phyloP scores from a whole-genome alignment of 495 filamentous ascomycete species.

The Hyaloscypha hepaticicola region DNA sequence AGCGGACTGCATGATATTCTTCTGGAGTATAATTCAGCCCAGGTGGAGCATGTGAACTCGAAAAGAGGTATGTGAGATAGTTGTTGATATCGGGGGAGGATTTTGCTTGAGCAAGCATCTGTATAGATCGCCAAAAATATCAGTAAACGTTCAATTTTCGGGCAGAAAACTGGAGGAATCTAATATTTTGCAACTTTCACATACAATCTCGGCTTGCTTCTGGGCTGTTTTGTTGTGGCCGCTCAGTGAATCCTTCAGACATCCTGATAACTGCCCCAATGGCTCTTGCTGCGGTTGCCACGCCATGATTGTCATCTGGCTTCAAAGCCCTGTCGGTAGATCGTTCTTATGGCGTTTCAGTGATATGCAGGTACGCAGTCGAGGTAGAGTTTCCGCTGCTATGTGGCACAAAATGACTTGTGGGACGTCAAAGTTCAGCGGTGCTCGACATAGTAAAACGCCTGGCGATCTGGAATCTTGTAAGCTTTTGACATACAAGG shows the following conservation, averaged over 20 bases:
- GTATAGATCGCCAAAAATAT: constrained; percentile 28
- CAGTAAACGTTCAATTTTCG: constrained; percentile 13
- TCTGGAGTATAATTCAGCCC: constrained; percentile 53
- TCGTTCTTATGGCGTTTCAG: neutral
- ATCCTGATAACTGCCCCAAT: constrained; percentile 83
- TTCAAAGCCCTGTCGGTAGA: constrained; percentile 5
- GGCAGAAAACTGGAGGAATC: neutral
- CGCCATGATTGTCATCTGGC: constrained; percentile 55
- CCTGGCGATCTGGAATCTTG: neutral
- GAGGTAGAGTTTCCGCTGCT: constrained; percentile 11
- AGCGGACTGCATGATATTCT: constrained; percentile 73
- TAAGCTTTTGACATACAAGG: constrained; percentile 8
- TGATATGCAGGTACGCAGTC: constrained; percentile 29
- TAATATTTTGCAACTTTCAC: constrained; percentile 9
- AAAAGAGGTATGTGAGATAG: constrained; percentile 90
- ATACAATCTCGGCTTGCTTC: constrained; percentile 76
- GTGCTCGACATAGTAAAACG: constrained; percentile 15
- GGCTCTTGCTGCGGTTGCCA: constrained; percentile 92
- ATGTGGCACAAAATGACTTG: constrained; percentile 32
- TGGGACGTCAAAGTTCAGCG: constrained; percentile 24
- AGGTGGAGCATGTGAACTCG: constrained; percentile 60
- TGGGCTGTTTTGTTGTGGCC: constrained; percentile 72
- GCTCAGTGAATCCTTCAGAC: constrained; percentile 88
- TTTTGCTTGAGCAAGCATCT: constrained; percentile 96
- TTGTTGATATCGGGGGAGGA: constrained; percentile 92